A percentile compares a stretch with the other conserved stretches of the same genome.
Evolutionary conservation across 192 early-diverging fungal species (phyloP).

Genomic region (Mortierella claussenii): DNA sequence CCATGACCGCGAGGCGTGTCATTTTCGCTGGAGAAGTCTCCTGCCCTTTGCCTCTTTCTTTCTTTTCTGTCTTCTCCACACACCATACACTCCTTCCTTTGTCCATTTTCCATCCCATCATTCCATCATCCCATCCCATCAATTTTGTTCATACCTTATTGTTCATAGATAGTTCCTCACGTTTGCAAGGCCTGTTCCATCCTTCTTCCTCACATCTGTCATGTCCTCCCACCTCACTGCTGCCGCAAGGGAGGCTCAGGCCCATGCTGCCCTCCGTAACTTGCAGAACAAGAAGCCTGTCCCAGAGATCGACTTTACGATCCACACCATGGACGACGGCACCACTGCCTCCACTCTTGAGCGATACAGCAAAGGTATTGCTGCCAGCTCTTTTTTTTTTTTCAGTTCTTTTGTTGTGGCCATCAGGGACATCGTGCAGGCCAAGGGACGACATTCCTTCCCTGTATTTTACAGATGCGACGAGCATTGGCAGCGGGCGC

Average conservation of each 20-base stretch:
- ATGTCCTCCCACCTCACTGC: constrained; percentile 5
- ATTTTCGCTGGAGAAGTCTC: too few relatives aligned
- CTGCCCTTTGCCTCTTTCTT: not conserved
- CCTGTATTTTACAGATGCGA: too few relatives aligned
- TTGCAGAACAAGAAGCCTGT: constrained; percentile 57
- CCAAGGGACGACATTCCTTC: not conserved
- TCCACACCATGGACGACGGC: constrained; percentile 80
- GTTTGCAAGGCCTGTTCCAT: too few relatives aligned
- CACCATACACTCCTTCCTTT: not conserved
- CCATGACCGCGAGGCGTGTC: too few relatives aligned
- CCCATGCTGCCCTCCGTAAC: constrained; percentile 49
- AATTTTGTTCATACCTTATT: constrained; percentile 3
- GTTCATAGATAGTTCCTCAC: too few relatives aligned
- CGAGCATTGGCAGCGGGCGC: too few relatives aligned
- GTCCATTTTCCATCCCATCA: not conserved
- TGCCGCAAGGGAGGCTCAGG: constrained; percentile 45
- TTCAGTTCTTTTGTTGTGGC: not conserved
- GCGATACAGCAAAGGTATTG: constrained; percentile 80
- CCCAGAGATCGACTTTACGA: constrained; percentile 81
- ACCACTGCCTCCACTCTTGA: constrained; percentile 77
- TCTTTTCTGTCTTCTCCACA: constrained; percentile 7
- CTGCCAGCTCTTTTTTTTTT: constrained; percentile 1
- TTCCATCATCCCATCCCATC: not conserved
- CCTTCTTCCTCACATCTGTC: not conserved
- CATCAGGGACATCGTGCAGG: not conserved